Evolutionary conservation across 345 rosid species (phyloP), one percentile per base, ranked within the genome.

Genomic region (Eucalyptus microcorys): DNA sequence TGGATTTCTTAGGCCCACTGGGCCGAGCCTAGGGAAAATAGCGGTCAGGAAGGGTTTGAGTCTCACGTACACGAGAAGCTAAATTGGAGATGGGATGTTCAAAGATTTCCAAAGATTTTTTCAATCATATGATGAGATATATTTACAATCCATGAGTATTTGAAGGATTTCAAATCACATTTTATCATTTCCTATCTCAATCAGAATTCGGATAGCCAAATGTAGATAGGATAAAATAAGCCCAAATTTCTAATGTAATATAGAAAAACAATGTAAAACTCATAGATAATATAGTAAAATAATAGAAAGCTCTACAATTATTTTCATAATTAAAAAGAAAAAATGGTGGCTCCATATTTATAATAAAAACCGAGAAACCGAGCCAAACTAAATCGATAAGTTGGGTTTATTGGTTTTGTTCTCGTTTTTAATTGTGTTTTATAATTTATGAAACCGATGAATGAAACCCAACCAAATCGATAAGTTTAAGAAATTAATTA

Each of bases 361-460:
- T n/a, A 30, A 3, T 8, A 59, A 14, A 64, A n/a, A n/a, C 1
- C 0, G 1, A n/a, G 40, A 64, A 64, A 64, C 0, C 0, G 0
- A n/a, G 10, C 10, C 5, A 15, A n/a, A 64, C 10, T 64, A n/a
- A 64, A n/a, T 14, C 5, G 3, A 64, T 7, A 64, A 64, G 40
- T 64, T n/a, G 40, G 10, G 37, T 64, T 64, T 64, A 30, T 64
- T 14, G 9, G 9, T 64, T 14, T 7, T 8, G 5, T 64, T 64
- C 15, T 64, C 3, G 2, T 64, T 6, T 64, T 61, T 14, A 2
- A 30, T 64, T n/a, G 17, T 7, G 9, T 5, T 64, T 64, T 7
- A n/a, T n/a, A n/a, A n/a, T 34, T 64, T n/a, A 7, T 14, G 21
- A n/a, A 61, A 30, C 2, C 2, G 19, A 61, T 14, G 4, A 61